phyloP scores from a whole-genome alignment of 2,329 filamentous ascomycete species.

The Botrytis paeoniae region DNA sequence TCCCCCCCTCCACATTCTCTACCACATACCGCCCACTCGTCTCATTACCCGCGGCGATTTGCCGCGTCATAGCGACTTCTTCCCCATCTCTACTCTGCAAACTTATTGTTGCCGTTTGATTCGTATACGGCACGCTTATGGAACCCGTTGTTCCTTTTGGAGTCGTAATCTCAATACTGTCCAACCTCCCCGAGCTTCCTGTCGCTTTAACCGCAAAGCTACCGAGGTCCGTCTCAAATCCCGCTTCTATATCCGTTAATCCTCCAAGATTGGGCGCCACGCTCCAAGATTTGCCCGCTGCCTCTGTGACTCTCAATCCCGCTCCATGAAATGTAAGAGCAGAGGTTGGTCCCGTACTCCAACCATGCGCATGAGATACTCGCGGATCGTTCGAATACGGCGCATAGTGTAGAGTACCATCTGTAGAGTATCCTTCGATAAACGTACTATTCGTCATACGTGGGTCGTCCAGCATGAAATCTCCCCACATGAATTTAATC shows the following conservation, averaged over 20 bases:
- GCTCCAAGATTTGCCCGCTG: slow-evolving; percentile 40
- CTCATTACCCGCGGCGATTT: not conserved
- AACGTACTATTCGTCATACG: slow-evolving; percentile 58
- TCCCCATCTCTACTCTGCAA: not conserved
- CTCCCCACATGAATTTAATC: slow-evolving; percentile 57
- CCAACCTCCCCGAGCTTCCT: not conserved
- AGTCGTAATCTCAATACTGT: not conserved
- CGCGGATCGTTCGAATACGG: slow-evolving; percentile 42
- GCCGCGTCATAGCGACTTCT: not conserved
- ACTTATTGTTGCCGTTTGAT: not conserved
- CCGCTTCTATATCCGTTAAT: slow-evolving; percentile 41
- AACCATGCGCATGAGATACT: slow-evolving; percentile 50
- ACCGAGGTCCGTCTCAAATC: slow-evolving; percentile 42
- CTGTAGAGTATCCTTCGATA: slow-evolving; percentile 55
- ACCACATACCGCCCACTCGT: not conserved
- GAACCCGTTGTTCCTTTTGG: not conserved
- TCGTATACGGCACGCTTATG: not conserved
- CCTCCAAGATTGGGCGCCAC: slow-evolving; percentile 44
- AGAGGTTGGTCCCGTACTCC: slow-evolving; percentile 48
- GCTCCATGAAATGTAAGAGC: slow-evolving; percentile 46
- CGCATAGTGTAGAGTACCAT: slow-evolving; percentile 52
- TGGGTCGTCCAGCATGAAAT: slow-evolving; percentile 53
- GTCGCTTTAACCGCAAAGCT: slow-evolving; percentile 37
- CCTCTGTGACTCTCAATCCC: slow-evolving; percentile 41
- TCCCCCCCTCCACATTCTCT: not conserved